Base-by-base conservation (phyloP, 2,329 filamentous ascomycete species). In the Graphilbum ipis-grandicollis region DNA sequence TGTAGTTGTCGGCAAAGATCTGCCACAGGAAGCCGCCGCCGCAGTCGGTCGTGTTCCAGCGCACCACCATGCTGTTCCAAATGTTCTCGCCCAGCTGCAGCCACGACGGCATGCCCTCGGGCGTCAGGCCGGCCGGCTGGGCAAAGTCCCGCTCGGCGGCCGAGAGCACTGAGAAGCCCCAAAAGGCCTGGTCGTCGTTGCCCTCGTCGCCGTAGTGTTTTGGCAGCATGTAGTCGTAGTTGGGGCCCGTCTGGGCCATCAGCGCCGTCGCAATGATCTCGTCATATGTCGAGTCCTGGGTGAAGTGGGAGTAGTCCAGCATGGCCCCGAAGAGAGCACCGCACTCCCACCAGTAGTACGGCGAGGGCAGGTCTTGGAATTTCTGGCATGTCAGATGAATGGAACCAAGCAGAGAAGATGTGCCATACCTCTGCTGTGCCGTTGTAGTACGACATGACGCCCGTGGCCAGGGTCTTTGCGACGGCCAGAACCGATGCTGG, bases 1-100 rank as follows among this genome's bases (percentile, higher is more conserved):
- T 74, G 33, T 61, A 59, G 51, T 92, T 88, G 47, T 68, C 71
- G 1, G 67, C 58, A 52, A 77, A 86, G 46, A 93, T 84, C 59
- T 93, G 83, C 81, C 81, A 88, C 39, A 72, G 65, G 33, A 90
- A 58, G 5, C 83, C 84, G 41, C 83, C 83, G 19, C 63, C 65
- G 48, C 83, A 92, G 29, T 60, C 56, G 0, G 62, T 58, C 1
- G 58, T 64, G 51, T 86, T 75, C 83, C 83, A 90, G 33, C 83
- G 71, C 18, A 55, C 54, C 5, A 64, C 65, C 48, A 85, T 76
- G 31, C 68, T 66, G 52, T 85, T 75, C 65, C 82, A 90, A 23
- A 81, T 69, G 44, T 79, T 81, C 46, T 68, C 63, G 8, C 70
- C 71, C 19, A 90, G 64, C 19, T 76, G 60, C 15, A 81, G 60